These are phyloP conservation scores for Xanthoceras sorbifolium DNA, from an alignment of 345 rosid genomes.

Conservation along the genomic window DNA sequence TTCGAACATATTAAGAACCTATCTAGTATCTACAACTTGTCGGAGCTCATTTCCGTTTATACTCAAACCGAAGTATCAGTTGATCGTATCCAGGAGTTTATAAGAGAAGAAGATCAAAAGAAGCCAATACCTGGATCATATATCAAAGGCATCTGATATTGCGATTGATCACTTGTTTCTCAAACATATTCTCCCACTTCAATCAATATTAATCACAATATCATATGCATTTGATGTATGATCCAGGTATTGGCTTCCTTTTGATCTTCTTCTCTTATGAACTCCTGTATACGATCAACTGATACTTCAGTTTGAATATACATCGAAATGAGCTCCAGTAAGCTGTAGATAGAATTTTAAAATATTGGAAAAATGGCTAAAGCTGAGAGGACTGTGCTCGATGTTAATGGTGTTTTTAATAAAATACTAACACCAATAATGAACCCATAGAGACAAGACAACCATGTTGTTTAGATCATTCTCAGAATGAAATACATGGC, in stretches of 20 bases:
- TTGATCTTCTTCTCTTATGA: slow-evolving; percentile 49
- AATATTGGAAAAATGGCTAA: slow-evolving; percentile 61
- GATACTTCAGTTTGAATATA: slow-evolving; percentile 58
- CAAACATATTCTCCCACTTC: slow-evolving; percentile 50
- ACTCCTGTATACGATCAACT: slow-evolving; percentile 46
- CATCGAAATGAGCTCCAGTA: slow-evolving; percentile 65
- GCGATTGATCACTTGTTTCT: slow-evolving; percentile 39
- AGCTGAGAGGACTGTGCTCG: slow-evolving; percentile 60
- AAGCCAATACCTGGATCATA: slow-evolving; percentile 19
- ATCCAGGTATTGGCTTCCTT: slow-evolving; percentile 26
- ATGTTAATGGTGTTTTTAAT: slow-evolving; percentile 39
- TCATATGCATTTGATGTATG: slow-evolving; percentile 26
- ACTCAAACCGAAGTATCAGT: slow-evolving; percentile 57
- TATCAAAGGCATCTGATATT: slow-evolving; percentile 23
- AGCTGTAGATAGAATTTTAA: slow-evolving; percentile 63
- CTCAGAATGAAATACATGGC: too few species aligned
- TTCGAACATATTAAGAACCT: slow-evolving; percentile 61
- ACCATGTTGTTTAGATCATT: too few species aligned
- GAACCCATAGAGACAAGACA: too few species aligned
- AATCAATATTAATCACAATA: slow-evolving; percentile 35
- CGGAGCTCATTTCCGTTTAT: slow-evolving; percentile 58
- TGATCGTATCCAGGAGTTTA: slow-evolving; percentile 45
- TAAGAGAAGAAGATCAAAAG: slow-evolving; percentile 48
- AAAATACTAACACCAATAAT: slow-evolving; percentile 58
- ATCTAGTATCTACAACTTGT: slow-evolving; percentile 60